Conservation (phyloP, 441 rosid species). For the Mallotus japonicus region DNA sequence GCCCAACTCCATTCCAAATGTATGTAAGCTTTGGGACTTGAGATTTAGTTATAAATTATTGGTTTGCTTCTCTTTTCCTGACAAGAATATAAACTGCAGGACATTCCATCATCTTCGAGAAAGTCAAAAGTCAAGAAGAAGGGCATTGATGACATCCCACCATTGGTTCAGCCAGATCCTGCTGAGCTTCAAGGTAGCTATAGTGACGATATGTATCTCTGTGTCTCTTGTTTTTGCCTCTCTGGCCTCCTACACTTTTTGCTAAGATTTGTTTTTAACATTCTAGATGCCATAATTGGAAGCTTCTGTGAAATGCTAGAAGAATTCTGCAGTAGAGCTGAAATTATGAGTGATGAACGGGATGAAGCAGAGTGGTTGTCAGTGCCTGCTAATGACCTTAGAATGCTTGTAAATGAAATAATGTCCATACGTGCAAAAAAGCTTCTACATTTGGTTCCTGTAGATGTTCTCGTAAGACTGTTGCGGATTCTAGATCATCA, state of each 20-base stretch:
- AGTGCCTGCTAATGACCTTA: slow-evolving; percentile 63
- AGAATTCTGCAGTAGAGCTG: slow-evolving; percentile 83
- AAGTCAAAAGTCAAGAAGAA: slow-evolving; percentile 76
- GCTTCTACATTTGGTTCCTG: slow-evolving; percentile 86
- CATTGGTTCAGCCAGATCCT: slow-evolving; percentile 57
- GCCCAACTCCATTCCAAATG: slow-evolving; percentile 42
- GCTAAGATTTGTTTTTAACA: slow-evolving; percentile 22
- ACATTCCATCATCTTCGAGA: slow-evolving; percentile 48
- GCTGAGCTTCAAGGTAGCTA: slow-evolving; percentile 68
- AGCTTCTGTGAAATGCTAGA: slow-evolving; percentile 76
- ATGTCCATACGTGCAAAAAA: slow-evolving; percentile 71
- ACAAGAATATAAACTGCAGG: slow-evolving; percentile 54
- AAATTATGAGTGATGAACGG: slow-evolving; percentile 73
- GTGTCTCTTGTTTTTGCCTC: slow-evolving; percentile 4
- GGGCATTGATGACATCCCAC: slow-evolving; percentile 40
- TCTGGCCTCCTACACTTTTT: slow-evolving; percentile 12
- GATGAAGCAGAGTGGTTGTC: slow-evolving; percentile 87
- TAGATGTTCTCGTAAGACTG: slow-evolving; percentile 69
- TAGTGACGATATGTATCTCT: slow-evolving; percentile 22
- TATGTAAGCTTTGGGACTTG: slow-evolving; percentile 33
- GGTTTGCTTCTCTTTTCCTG: slow-evolving; percentile 24
- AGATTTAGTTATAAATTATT: slow-evolving; percentile 25
- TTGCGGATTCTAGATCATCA: slow-evolving; percentile 86
- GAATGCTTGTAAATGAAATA: slow-evolving; percentile 78
- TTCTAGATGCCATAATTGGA: slow-evolving; percentile 61